These are phyloP conservation scores for Metarhizium robertsii DNA, from an alignment of 2,329 filamentous ascomycete genomes.

Conservation along the genomic window DNA sequence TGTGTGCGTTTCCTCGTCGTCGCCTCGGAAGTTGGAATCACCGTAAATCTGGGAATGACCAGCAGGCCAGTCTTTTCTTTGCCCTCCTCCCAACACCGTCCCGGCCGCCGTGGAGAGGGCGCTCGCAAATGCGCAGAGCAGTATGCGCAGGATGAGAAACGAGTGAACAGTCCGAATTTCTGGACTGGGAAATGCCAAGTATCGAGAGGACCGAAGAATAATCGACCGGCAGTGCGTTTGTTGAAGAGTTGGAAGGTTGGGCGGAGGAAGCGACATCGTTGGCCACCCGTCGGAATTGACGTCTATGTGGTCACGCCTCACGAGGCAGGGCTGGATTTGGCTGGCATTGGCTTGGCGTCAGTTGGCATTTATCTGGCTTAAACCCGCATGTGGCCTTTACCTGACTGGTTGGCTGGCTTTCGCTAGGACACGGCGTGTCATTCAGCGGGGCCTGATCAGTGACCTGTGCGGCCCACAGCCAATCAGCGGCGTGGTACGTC, in stretches of 20 bases:
- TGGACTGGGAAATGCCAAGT: neutral
- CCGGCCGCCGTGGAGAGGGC: neutral
- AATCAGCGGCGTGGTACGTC: neutral
- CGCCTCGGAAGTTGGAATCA: neutral
- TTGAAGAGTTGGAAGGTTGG: neutral
- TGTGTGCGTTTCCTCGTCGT: slow-evolving; percentile 1
- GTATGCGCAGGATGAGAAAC: neutral
- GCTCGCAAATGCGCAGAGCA: slow-evolving; percentile 1
- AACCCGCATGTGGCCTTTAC: too few relatives aligned
- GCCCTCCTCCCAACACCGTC: neutral
- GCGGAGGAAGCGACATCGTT: neutral
- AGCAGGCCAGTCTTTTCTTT: neutral
- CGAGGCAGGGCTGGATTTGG: neutral
- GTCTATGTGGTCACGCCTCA: neutral
- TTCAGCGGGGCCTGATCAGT: too few relatives aligned
- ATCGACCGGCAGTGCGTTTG: neutral
- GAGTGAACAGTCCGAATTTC: neutral
- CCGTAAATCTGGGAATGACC: neutral
- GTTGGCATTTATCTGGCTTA: too few relatives aligned
- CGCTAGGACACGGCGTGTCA: too few relatives aligned
- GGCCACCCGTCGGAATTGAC: neutral
- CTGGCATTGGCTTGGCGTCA: neutral
- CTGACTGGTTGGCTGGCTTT: too few relatives aligned
- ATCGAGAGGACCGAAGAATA: neutral
- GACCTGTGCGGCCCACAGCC: neutral